Evolutionary conservation across 352 stramenopile species (phyloP).

Genomic region (Phytophthora chlamydospora): DNA sequence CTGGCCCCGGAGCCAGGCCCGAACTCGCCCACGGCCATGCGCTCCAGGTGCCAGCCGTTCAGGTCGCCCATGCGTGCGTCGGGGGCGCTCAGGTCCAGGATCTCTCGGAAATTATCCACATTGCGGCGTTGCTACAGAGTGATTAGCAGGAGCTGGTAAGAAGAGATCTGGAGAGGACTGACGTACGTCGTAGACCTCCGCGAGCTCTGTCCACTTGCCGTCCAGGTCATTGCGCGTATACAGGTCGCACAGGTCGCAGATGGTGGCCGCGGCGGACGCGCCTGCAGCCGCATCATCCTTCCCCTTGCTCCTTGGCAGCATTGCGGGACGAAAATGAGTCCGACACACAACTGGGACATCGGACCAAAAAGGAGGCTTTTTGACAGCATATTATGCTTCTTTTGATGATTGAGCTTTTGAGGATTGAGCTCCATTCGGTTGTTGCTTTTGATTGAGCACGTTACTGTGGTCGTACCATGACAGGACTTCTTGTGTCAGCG

Average conservation of each 20-base stretch:
- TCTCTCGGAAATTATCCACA: conserved; percentile 77
- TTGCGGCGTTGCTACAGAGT: conserved; percentile 70
- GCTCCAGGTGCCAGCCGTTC: conserved; percentile 80
- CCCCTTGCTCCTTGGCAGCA: conserved; percentile 31
- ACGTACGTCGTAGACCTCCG: conserved; percentile 74
- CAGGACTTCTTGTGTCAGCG: too few relatives aligned
- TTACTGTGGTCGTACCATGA: too few relatives aligned
- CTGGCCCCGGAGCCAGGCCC: conserved; percentile 38
- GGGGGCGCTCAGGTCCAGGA: conserved; percentile 72
- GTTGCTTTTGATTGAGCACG: too few relatives aligned
- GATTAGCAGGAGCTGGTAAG: conserved; percentile 8
- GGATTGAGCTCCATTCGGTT: too few relatives aligned
- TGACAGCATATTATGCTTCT: too few relatives aligned
- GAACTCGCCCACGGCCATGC: conserved; percentile 83
- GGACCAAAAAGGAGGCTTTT: too few relatives aligned
- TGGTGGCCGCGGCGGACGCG: conserved; percentile 31
- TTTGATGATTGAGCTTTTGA: too few relatives aligned
- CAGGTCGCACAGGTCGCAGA: conserved; percentile 67
- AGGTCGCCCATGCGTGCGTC: conserved; percentile 63
- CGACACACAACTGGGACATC: conserved; percentile 9
- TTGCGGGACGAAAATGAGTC: conserved; percentile 5
- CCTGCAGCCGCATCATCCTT: conserved; percentile 36
- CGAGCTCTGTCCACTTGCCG: conserved; percentile 73
- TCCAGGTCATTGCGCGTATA: conserved; percentile 70
- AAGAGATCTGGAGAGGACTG: not conserved